phyloP scores from a whole-genome alignment of 176 grass and related monocot species.

The Zea luxurians region DNA sequence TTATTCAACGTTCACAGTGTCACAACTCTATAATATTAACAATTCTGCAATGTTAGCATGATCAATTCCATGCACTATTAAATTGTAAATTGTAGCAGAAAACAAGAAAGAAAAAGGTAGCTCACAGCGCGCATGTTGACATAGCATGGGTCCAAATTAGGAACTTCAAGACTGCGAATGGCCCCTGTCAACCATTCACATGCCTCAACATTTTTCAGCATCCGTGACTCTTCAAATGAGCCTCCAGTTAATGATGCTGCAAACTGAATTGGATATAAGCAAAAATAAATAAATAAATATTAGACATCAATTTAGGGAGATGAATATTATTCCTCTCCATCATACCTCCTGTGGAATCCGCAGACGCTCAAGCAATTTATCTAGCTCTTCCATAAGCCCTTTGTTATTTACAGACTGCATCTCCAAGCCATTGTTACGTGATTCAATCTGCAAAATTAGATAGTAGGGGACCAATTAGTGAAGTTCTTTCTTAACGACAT shows the following conservation, averaged over 20 bases:
- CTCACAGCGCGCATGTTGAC: conserved; percentile 83
- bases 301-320: conserved; percentile 14
- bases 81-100: conserved; percentile 28
- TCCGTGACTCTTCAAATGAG: conserved; percentile 91
- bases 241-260: conserved; percentile 79
- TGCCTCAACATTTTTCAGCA: conserved; percentile 98
- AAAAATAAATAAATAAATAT: conserved; percentile 28
- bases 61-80: conserved; percentile 15
- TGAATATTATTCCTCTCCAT: conserved; percentile 31
- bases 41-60: conserved; percentile 24
- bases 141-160: conserved; percentile 93
- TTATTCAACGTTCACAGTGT: conserved; percentile 19
- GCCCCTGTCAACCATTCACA: conserved; percentile 98
- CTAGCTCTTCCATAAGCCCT: conserved; percentile 82
- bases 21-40: conserved; percentile 12
- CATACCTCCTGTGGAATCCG: conserved; percentile 87
- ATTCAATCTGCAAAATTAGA: conserved; percentile 78
- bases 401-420: conserved; percentile 91
- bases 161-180: conserved; percentile 68
- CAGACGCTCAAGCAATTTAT: conserved; percentile 74
- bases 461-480: not conserved
- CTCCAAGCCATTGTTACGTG: conserved; percentile 87
- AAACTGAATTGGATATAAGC: conserved; percentile 51
- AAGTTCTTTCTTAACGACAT: conserved; percentile 20
- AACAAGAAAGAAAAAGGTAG: conserved; percentile 21